Percentiles rank a stretch among this genome's conserved stretches.
Evolutionary conservation across 768 basidiomycete genomes (phyloP).

Genomic region (Pleurotus tuber-regium): DNA sequence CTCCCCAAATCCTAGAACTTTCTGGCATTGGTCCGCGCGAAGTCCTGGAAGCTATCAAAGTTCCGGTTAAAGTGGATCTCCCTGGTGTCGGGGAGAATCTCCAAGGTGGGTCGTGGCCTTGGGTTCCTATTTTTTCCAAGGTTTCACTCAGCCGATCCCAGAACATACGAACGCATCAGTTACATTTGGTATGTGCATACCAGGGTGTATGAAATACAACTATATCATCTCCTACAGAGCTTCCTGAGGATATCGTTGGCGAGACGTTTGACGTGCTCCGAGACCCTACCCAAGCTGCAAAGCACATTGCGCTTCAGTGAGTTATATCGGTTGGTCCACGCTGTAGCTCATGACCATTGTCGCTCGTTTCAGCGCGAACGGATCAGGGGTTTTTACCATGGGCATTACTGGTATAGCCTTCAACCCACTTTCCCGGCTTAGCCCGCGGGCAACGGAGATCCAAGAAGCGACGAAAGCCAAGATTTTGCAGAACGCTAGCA

Average conservation of each 20-base stretch:
- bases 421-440: background rate
- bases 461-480: background rate
- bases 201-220: too few relatives aligned
- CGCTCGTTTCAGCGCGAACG: background rate
- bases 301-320: background rate
- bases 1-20: constrained; percentile 4
- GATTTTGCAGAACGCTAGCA: background rate
- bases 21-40: constrained; percentile 8
- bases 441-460: background rate
- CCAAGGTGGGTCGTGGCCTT: background rate
- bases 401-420: background rate
- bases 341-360: background rate
- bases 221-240: background rate
- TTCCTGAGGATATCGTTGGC: background rate
- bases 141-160: too few relatives aligned
- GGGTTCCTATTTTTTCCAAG: background rate
- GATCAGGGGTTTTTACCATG: background rate
- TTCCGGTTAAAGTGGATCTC: constrained; percentile 1
- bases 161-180: background rate
- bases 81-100: constrained; percentile 10
- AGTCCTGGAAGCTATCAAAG: background rate
- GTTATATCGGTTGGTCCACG: background rate
- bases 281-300: background rate
- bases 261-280: background rate
- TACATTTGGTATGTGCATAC: background rate